A percentile compares a stretch with the other conserved stretches of the same genome.
These are phyloP conservation scores for Suillus spraguei DNA, from an alignment of 768 basidiomycete genomes.

Conservation along the genomic window DNA sequence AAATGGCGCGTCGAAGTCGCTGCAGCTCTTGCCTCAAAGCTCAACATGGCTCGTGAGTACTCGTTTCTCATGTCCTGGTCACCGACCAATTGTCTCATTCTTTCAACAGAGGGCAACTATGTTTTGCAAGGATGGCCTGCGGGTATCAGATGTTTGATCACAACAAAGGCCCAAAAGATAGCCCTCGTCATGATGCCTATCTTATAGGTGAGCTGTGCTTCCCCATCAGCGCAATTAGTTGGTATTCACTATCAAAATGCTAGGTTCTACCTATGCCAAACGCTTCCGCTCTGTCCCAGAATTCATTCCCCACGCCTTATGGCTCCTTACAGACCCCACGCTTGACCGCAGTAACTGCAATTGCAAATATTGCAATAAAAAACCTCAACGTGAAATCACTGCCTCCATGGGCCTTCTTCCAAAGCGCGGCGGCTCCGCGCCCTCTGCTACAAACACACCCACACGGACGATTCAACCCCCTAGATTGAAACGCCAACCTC, in stretches of 20 bases:
- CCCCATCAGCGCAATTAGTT: neutral
- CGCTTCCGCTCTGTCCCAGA: conserved; percentile 84
- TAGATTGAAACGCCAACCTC: conserved; percentile 18
- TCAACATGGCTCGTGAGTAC: conserved; percentile 55
- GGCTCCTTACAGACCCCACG: conserved; percentile 64
- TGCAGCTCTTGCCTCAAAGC: conserved; percentile 40
- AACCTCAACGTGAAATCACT: conserved; percentile 71
- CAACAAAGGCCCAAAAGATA: conserved; percentile 57
- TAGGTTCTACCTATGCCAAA: conserved; percentile 44
- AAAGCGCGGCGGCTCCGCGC: conserved; percentile 32
- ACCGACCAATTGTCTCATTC: conserved; percentile 9
- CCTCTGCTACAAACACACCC: conserved; percentile 28
- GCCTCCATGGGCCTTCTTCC: conserved; percentile 52
- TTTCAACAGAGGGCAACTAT: conserved; percentile 51
- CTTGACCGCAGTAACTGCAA: conserved; percentile 53
- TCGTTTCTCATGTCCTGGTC: neutral
- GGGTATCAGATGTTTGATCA: conserved; percentile 78
- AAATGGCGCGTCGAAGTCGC: conserved; percentile 60
- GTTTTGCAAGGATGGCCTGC: conserved; percentile 66
- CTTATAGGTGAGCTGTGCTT: conserved; percentile 57
- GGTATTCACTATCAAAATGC: neutral
- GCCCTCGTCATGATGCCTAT: conserved; percentile 76
- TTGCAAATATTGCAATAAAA: conserved; percentile 79
- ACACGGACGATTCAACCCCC: conserved; percentile 21
- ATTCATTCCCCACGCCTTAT: conserved; percentile 82